These are phyloP conservation scores for Galium porrigens DNA, from an alignment of 305 asterid species.

Conservation along the genomic window DNA sequence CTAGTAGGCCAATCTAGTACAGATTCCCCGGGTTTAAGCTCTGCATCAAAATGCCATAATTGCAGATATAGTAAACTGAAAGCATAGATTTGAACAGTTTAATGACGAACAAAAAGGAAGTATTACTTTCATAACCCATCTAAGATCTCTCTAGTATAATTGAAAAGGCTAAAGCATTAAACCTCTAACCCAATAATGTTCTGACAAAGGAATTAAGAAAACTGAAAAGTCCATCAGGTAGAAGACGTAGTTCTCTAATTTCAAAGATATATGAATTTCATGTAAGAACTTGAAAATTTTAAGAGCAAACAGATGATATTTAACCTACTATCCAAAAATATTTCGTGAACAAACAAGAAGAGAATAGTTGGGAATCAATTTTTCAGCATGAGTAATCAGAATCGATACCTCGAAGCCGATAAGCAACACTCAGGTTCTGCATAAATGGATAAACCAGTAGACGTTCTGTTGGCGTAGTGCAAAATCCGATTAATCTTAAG, in stretches of 20 bases:
- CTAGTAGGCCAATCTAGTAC: slow-evolving; percentile 63
- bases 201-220: background rate
- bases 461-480: slow-evolving; percentile 92
- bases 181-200: background rate
- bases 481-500: slow-evolving; percentile 72
- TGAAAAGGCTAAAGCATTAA: background rate
- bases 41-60: slow-evolving; percentile 28
- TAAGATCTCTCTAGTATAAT: background rate
- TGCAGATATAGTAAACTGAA: slow-evolving; percentile 3
- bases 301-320: background rate
- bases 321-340: background rate
- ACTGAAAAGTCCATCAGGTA: background rate
- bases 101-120: background rate
- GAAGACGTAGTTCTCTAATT: background rate
- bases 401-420: slow-evolving; percentile 64
- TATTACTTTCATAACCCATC: background rate
- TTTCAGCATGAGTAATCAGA: background rate
- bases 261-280: background rate
- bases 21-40: slow-evolving; percentile 66
- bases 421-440: slow-evolving; percentile 89
- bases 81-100: background rate
- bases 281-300: background rate
- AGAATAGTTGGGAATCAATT: background rate
- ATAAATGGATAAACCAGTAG: slow-evolving; percentile 81
- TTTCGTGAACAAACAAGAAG: background rate